Conservation (phyloP, 305 asterid genomes). For the Fraxinus latifolia region DNA sequence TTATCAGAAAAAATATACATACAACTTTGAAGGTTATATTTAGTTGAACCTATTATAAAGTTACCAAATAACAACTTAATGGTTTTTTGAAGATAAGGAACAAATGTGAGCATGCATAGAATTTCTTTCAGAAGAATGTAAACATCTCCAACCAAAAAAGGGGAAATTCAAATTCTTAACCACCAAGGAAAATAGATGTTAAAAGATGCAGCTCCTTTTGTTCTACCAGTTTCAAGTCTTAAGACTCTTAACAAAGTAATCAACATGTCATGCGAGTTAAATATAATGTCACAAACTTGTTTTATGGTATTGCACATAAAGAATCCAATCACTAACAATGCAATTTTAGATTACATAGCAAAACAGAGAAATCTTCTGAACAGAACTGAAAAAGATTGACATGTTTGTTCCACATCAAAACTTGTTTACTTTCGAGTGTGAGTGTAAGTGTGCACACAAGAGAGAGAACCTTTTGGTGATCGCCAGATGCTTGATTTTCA, state of each 20-base stretch:
- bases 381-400: background rate
- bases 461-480: conserved; percentile 66
- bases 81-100: background rate
- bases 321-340: background rate
- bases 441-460: background rate
- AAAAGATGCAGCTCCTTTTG: background rate
- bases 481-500: conserved; percentile 58
- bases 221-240: background rate
- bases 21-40: background rate
- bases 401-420: background rate
- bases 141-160: background rate
- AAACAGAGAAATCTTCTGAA: background rate
- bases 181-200: background rate
- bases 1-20: background rate
- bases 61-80: background rate
- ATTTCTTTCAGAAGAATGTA: background rate
- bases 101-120: background rate
- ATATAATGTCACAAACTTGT: background rate
- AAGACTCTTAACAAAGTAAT: background rate
- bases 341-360: background rate
- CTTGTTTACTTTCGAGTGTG: background rate
- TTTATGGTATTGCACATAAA: background rate
- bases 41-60: background rate
- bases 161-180: background rate
- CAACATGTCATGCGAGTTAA: background rate